These are phyloP conservation scores for Talaromyces trachyspermus DNA, from an alignment of 495 filamentous ascomycete species.

Conservation along the genomic window DNA sequence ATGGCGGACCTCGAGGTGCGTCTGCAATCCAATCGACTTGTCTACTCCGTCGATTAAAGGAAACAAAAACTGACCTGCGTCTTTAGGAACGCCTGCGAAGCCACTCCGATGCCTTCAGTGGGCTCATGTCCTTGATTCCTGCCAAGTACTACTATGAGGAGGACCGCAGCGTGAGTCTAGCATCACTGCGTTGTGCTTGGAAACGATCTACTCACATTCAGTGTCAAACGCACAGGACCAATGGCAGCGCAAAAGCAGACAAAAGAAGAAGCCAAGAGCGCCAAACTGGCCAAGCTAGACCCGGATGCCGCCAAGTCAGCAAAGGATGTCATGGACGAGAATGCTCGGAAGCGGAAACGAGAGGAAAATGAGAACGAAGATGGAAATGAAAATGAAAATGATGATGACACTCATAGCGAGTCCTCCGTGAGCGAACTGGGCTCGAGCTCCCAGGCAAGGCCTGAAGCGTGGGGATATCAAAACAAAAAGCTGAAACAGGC, in stretches of 20 bases:
- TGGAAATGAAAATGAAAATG: conserved; percentile 32
- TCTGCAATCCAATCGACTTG: conserved; percentile 16
- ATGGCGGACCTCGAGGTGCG: conserved; percentile 45
- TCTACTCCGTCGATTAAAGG: no score
- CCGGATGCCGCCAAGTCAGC: conserved; percentile 72
- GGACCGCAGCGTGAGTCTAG: conserved; percentile 67
- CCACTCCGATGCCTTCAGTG: conserved; percentile 83
- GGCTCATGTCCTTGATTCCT: conserved; percentile 84
- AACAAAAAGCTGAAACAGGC: conserved; percentile 32
- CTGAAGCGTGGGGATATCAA: conserved; percentile 29
- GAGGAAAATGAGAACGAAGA: no score
- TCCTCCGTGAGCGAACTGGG: conserved; percentile 39
- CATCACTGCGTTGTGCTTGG: conserved; percentile 4
- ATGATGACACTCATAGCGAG: conserved; percentile 15
- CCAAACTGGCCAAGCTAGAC: conserved; percentile 75
- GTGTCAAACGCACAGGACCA: conserved; percentile 48
- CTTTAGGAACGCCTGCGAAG: conserved; percentile 73
- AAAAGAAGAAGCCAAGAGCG: conserved; percentile 70
- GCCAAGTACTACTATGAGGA: conserved; percentile 88
- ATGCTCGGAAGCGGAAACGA: conserved; percentile 62
- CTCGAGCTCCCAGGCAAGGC: conserved; percentile 37
- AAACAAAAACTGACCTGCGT: conserved; percentile 12
- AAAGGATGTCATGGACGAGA: conserved; percentile 80
- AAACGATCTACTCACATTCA: conserved; percentile 2
- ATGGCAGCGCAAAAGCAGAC: conserved; percentile 86